Evolutionary conservation across 768 basidiomycete genomes (phyloP), one percentile per base, ranked within the genome.

Genomic region (Fomitopsis serialis): DNA sequence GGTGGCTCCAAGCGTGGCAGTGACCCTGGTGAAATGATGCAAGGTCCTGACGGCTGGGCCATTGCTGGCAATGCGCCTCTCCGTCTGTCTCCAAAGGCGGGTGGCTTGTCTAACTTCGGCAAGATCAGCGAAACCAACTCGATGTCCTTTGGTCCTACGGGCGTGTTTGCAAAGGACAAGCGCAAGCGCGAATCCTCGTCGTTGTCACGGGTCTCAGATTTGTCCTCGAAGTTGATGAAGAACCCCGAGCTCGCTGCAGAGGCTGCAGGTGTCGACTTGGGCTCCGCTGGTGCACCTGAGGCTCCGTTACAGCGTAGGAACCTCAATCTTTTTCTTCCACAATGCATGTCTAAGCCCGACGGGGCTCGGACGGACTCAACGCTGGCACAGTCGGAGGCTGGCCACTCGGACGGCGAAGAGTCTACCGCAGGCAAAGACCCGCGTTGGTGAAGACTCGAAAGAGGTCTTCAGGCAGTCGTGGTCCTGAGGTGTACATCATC

Each of bases 1-100:
- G 87, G 89, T 36, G 92, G 92, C 36, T 98, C 95, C 52, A 81
- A 92, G 50, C 86, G 93, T 42, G 96, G 94, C 36, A 84, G 81
- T 17, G 81, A 89, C 8, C 79, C 87, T 54, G 73, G 73, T 24
- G 78, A n/a, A n/a, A 74, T 42, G 78, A 79, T 11, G 82, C 82
- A 52, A 72, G 84, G 82, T 24, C 78, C 86, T 27, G 94, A 98
- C 55, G 91, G 91, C n/a, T 98, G 95, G 94, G 81, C 88, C 34
- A 84, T 85, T 19, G 48, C 48, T 23, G 66, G 66, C 35, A 52
- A 58, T 13, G 45, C 59, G 27, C 49, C 64, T n/a, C 42, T 63
- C 9, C 81, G 84, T 22, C 79, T 82, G 24, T 81, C 81, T 37
- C 70, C 87, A 53, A 88, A 92, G 72, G 91, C 84, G 46, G 92